Percentiles rank a stretch among this genome's conserved stretches.
Conservation (phyloP, 2,329 filamentous ascomycete species). For the Xylariomycetidae sp. region DNA sequence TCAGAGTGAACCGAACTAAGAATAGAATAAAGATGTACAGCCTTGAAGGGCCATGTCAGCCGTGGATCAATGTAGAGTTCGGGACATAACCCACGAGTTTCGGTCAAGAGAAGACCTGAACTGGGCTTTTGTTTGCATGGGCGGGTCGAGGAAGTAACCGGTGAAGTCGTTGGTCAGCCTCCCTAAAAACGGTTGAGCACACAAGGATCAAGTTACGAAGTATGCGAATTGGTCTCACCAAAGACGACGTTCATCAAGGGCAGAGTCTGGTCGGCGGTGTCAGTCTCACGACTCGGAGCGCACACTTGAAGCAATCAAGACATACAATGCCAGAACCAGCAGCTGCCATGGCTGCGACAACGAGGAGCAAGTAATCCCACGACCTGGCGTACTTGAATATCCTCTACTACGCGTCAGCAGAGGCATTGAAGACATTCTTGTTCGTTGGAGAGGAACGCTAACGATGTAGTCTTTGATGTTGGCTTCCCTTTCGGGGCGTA, state of each 20-base stretch:
- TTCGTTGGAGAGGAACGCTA: too few species aligned
- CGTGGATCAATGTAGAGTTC: not conserved
- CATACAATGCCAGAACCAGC: conserved; percentile 43
- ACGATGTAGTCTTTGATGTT: conserved; percentile 38
- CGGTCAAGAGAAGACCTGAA: conserved; percentile 38
- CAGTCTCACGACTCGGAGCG: not conserved
- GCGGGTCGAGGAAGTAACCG: conserved; percentile 30
- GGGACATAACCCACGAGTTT: conserved; percentile 36
- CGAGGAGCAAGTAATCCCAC: conserved; percentile 45
- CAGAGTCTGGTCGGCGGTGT: conserved; percentile 35
- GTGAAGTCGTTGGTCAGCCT: conserved; percentile 44
- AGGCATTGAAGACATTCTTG: too few species aligned
- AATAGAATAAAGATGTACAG: conserved; percentile 68
- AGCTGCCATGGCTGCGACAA: conserved; percentile 40
- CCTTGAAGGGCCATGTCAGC: conserved; percentile 26
- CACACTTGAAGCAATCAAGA: conserved; percentile 1
- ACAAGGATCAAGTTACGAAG: conserved; percentile 2
- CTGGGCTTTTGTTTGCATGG: conserved; percentile 27
- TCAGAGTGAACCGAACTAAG: conserved; percentile 56
- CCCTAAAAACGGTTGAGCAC: conserved; percentile 23
- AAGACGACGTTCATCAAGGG: conserved; percentile 57
- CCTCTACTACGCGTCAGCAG: too few species aligned
- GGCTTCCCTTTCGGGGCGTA: conserved; percentile 39
- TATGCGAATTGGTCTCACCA: conserved; percentile 30
- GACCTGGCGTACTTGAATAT: conserved; percentile 49